Base-by-base conservation (phyloP, 805 yeast species). In the Metschnikowia cubensis region DNA sequence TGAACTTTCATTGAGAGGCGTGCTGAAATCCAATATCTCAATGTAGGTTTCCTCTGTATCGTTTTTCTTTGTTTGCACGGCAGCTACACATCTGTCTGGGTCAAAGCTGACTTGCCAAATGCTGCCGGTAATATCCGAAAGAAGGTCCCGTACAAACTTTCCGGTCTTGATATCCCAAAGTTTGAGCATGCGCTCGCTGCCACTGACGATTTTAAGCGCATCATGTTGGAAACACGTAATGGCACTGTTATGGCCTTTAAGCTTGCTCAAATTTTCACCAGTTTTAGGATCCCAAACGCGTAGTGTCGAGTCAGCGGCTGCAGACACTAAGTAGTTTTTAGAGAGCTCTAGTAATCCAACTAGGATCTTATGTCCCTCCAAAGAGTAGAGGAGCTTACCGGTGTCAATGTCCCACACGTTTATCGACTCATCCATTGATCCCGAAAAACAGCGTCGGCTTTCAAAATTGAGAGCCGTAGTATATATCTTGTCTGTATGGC, bases 101-200 rank as follows among this genome's bases (percentile, higher is more conserved):
- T 89, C 95, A 60, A 90, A 89, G 59, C 86, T 80, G 2, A 92
- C 97, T 58, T 94, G 96, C 99, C 99, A 94, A 34, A 92, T 89
- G 35, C 88, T 85, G 8, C 94, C 95, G 14, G 88, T 77, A 22
- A 85, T 84, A 63, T 86, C 91, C 3, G 79, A 74, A 42, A 91
- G 70, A 48, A 94, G 67, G 56, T 89, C 90, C 49, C 89, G 75
- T 2, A 91, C 81, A 52, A 85, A 79, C 60, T 77, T 76, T 0
- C 98, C 98, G 2, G 85, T 82, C 53, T 81, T 76, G 35, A 89
- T 79, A 62, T 91, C 87, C 89, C 97, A 94, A 43, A 94, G 74
- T 68, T 89, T 90, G 59, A 91, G 77, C 77, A 89, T 87, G 44
- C 86, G 80, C 60, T 87, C 95, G 50, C 95, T 85, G 0, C 99